Conservation (phyloP, 495 filamentous ascomycete species). For the Neurospora hispaniola region DNA sequence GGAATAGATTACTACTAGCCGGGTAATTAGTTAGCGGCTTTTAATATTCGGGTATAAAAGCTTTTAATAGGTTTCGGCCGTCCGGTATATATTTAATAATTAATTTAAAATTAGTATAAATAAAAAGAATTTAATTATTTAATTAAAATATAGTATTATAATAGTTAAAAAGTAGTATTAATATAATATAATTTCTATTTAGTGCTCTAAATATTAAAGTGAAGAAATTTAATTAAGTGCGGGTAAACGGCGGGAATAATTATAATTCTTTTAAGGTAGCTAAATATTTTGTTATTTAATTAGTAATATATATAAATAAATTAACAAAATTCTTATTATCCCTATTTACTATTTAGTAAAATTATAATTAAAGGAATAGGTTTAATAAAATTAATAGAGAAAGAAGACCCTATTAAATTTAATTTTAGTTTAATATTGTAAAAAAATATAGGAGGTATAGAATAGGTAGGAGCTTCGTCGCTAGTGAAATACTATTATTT, state of each 20-base stretch:
- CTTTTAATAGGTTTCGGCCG: slow-evolving; percentile 24
- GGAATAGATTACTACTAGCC: slow-evolving; percentile 45
- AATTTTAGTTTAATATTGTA: slow-evolving; percentile 69
- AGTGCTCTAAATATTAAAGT: slow-evolving; percentile 62
- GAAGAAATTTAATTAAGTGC: slow-evolving; percentile 44
- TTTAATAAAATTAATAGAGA: slow-evolving; percentile 27
- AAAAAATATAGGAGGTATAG: slow-evolving; percentile 70
- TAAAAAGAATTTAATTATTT: slow-evolving; percentile 60
- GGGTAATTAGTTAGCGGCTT: slow-evolving; percentile 24
- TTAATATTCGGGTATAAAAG: slow-evolving; percentile 22
- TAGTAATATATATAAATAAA: too few relatives aligned
- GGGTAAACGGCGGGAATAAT: slow-evolving; percentile 47
- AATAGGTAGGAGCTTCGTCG: slow-evolving; percentile 59
- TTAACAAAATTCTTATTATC: too few relatives aligned
- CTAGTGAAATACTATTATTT: slow-evolving; percentile 63
- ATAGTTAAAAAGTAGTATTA: slow-evolving; percentile 69
- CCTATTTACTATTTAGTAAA: too few relatives aligned
- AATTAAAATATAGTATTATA: slow-evolving; percentile 53
- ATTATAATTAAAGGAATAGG: too few relatives aligned
- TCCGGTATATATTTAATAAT: slow-evolving; percentile 27
- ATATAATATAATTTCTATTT: slow-evolving; percentile 73
- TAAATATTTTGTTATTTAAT: slow-evolving; percentile 61
- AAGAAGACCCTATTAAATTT: slow-evolving; percentile 39
- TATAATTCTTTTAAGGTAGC: slow-evolving; percentile 65
- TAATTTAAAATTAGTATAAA: slow-evolving; percentile 31